Base-by-base conservation (phyloP, 225 moss, liverwort and hornwort genomes). In the Pleurozium schreberi region DNA sequence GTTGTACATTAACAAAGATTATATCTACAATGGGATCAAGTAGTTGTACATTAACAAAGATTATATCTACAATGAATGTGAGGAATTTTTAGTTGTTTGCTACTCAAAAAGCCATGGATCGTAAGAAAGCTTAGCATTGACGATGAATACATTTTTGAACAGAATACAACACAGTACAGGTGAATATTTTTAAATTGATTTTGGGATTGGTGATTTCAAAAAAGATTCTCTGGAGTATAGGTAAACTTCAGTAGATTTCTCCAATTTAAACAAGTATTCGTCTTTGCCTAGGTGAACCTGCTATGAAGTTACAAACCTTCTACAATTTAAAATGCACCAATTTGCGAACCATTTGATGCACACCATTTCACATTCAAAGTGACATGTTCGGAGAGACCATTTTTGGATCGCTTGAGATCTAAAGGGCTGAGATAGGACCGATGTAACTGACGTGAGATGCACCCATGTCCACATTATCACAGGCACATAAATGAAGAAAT, bases 191-290 rank as follows among this genome's bases (percentile, higher is more conserved):
- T 0, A 43, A 28, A 73, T 28, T 45, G 5, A 45, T 16, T 73
- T 16, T 17, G 5, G 2, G n/a, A n/a, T n/a, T n/a, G n/a, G n/a
- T n/a, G n/a, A n/a, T n/a, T n/a, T n/a, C n/a, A n/a, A n/a, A n/a
- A n/a, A n/a, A n/a, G n/a, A n/a, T 22, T n/a, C 68, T n/a, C 12
- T 4, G 16, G n/a, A 28, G 10, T 30, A 27, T 0, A 1, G 10
- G 17, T 71, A 10, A 45, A 45, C n/a, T n/a, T n/a, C n/a, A n/a
- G 6, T 28, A 18, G 3, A 28, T 17, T 45, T 45, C 26, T 40
- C 14, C 5, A 42, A 14, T 27, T 28, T 6, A 10, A 28, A 10
- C 28, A 10, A 16, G 28, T 43, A 16, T 71, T 42, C 1, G 2
- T 17, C 10, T 73, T 73, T 28, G 26, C 45, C 17, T 10, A 45